Conservation (phyloP, 257 asterid genomes). For the Datura wrightii region DNA sequence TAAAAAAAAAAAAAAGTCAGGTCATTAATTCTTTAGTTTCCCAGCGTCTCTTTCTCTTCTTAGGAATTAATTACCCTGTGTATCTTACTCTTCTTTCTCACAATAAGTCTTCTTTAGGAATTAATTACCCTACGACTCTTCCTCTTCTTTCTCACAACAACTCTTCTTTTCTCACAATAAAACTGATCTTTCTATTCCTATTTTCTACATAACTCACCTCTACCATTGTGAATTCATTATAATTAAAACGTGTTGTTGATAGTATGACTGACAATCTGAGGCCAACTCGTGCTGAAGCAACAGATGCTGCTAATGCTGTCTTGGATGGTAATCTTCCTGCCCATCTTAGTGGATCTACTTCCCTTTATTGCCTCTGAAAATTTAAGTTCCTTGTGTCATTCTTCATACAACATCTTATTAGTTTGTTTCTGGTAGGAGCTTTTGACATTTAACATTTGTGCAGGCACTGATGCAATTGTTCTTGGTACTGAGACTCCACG, state of each 20-base stretch:
- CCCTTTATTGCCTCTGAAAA: background rate
- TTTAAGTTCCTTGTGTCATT: background rate
- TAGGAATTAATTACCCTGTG: too few species aligned
- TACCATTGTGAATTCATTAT: too few species aligned
- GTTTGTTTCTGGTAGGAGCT: background rate
- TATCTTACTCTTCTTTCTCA: too few species aligned
- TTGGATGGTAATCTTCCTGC: constrained; percentile 65
- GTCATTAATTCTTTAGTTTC: too few species aligned
- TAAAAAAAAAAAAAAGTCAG: too few species aligned
- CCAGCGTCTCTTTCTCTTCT: too few species aligned
- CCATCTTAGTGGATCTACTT: constrained; percentile 6
- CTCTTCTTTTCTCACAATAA: too few species aligned
- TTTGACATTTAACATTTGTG: constrained; percentile 26
- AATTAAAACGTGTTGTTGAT: constrained; percentile 96
- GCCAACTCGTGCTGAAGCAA: constrained; percentile 98
- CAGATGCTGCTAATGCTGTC: constrained; percentile 96
- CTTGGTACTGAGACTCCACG: constrained; percentile 97
- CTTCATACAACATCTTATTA: background rate
- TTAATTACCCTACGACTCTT: too few species aligned
- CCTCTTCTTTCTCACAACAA: too few species aligned
- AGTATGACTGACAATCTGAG: constrained; percentile 92
- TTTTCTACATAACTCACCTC: too few species aligned
- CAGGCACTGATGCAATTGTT: constrained; percentile 98
- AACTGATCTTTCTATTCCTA: too few species aligned
- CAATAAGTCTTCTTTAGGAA: too few species aligned